Base-by-base conservation (phyloP, 371 early-diverging fungal species). In the Haplosporangium sp. region DNA sequence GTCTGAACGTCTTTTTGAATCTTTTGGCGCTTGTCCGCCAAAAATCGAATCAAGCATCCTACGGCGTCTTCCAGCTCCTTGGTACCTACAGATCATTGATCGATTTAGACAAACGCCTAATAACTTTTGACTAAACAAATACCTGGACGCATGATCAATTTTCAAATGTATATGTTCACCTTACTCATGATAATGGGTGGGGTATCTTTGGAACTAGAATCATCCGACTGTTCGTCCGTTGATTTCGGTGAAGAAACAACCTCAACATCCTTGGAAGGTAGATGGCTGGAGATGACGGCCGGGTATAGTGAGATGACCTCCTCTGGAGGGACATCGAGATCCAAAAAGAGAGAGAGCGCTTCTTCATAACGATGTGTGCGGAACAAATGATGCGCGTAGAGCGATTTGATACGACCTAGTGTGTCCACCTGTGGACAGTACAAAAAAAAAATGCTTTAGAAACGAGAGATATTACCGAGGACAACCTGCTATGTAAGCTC, bases 301-400 rank as follows among this genome's bases (percentile, higher is more conserved):
- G 97, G 96, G 72, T 92, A 96, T 20, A 96, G 83, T 3, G 91
- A 84, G 62, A 96, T 90, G 16, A 94, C 94, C 68, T 96, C 95
- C 40, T 89, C 86, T 0, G 98, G 94, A 38, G 92, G 89, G 0
- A 94, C 92, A 38, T 92, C 90, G 12, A 98, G 81, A 29, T 94
- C 95, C 56, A 92, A 87, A 59, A 96, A 90, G 55, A 95, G 80
- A 3, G 82, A 77, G 21, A 96, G 80, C 0, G 96, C 95, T 10
- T 89, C 90, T 62, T 95, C 94, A 64, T 93, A 96, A 55, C 92
- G 90, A 36, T 90, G 87, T 23, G 83, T 85, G 21, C 74, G 84
- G 82, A 97, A 96, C 46, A 96, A 81, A 82, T 95, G 89, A 64
- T 95, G 93, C 0, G 96, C 97, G 63, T 94, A 93, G 23, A 95